These are phyloP conservation scores for Corynespora cassiicola DNA, from an alignment of 2,329 filamentous ascomycete genomes.

Conservation along the genomic window DNA sequence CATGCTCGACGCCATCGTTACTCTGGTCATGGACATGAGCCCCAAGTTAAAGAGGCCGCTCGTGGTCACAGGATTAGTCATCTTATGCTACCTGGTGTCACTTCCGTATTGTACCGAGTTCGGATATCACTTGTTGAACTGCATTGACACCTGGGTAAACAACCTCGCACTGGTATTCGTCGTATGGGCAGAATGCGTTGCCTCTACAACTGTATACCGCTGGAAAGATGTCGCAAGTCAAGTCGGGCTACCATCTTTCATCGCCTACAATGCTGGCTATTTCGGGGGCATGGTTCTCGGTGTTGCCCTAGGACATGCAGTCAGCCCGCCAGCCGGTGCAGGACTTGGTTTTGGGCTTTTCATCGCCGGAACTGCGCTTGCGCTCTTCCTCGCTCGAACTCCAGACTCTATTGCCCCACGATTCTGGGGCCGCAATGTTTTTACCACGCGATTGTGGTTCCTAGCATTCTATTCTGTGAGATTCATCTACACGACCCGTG, in stretches of 20 bases:
- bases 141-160: conserved; percentile 61
- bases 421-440: conserved; percentile 50
- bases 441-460: conserved; percentile 50
- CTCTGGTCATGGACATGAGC: conserved; percentile 57
- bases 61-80: conserved; percentile 54
- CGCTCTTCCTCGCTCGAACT: conserved; percentile 47
- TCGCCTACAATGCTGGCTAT: conserved; percentile 55
- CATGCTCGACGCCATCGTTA: conserved; percentile 62
- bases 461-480: conserved; percentile 1
- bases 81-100: conserved; percentile 59
- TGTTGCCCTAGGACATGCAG: conserved; percentile 54
- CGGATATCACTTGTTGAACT: conserved; percentile 59
- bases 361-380: conserved; percentile 43
- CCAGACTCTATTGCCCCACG: conserved; percentile 50
- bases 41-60: conserved; percentile 50
- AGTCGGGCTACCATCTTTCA: conserved; percentile 48
- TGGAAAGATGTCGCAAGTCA: conserved; percentile 53
- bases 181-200: conserved; percentile 51
- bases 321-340: conserved; percentile 48
- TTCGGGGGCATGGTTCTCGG: conserved; percentile 58
- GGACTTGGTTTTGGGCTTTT: conserved; percentile 55
- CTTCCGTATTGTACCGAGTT: conserved; percentile 62
- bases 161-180: conserved; percentile 61
- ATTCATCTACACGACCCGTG: too few relatives aligned
- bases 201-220: conserved; percentile 56